Conservation (phyloP, 495 filamentous ascomycete genomes). For the Penicillium taxi region DNA sequence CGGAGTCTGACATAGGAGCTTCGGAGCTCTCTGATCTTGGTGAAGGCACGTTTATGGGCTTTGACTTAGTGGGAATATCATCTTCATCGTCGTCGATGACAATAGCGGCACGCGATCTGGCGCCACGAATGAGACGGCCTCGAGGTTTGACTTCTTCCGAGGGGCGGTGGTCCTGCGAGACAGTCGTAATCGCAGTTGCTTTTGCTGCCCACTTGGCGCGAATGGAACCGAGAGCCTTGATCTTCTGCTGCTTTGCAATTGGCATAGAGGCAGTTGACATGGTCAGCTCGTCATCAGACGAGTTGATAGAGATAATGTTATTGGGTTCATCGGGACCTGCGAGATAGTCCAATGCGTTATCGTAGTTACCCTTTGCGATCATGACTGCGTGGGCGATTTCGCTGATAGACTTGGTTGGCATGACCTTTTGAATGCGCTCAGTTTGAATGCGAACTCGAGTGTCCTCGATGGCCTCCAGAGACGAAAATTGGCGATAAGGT, state of each 20-base stretch:
- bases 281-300: conserved; percentile 37
- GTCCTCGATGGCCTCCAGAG: conserved; percentile 51
- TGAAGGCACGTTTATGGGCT: conserved; percentile 43
- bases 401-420: conserved; percentile 44
- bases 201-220: conserved; percentile 53
- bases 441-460: conserved; percentile 46
- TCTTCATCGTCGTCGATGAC: conserved; percentile 17
- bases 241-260: conserved; percentile 48
- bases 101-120: conserved; percentile 22
- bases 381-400: conserved; percentile 47
- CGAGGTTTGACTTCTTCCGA: conserved; percentile 27
- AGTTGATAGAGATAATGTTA: conserved; percentile 12
- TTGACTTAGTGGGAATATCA: conserved; percentile 31
- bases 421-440: conserved; percentile 44
- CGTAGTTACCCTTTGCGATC: conserved; percentile 45
- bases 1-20: conserved; percentile 36
- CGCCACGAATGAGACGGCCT: conserved; percentile 36
- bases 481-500: conserved; percentile 31
- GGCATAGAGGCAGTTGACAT: conserved; percentile 5
- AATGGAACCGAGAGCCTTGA: conserved; percentile 53
- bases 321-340: conserved; percentile 16
- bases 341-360: conserved; percentile 51
- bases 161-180: conserved; percentile 9
- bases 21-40: conserved; percentile 37
- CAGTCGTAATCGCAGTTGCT: conserved; percentile 23